These are phyloP conservation scores for Wickerhamomyces tratensis DNA, from an alignment of 805 yeast species.

Conservation along the genomic window DNA sequence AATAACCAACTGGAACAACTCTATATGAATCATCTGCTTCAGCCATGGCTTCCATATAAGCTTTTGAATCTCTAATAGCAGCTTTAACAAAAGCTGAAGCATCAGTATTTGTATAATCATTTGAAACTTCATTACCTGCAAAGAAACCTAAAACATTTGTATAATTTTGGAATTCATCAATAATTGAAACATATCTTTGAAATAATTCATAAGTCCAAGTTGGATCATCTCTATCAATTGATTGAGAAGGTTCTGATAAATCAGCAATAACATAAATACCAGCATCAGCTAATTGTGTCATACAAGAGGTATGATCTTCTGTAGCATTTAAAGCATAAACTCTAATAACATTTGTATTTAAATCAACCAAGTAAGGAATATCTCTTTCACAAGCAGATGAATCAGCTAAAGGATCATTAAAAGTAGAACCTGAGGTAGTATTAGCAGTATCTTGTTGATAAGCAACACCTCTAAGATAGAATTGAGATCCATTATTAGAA, in stretches of 20 bases:
- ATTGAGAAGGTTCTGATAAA: conserved; percentile 54
- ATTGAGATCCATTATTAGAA: conserved; percentile 71
- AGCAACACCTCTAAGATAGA: conserved; percentile 70
- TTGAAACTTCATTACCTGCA: conserved; percentile 82
- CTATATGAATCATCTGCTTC: conserved; percentile 44
- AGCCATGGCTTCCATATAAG: conserved; percentile 36
- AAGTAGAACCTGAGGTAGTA: conserved; percentile 32
- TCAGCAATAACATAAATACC: conserved; percentile 80
- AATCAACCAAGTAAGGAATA: conserved; percentile 54
- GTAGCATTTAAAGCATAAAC: conserved; percentile 66
- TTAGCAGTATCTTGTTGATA: conserved; percentile 63
- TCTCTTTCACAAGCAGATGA: conserved; percentile 56
- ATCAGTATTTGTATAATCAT: conserved; percentile 52
- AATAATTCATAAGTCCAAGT: conserved; percentile 53
- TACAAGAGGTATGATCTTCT: conserved; percentile 59
- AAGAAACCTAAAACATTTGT: conserved; percentile 73
- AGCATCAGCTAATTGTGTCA: conserved; percentile 56
- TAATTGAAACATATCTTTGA: conserved; percentile 59
- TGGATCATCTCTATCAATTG: conserved; percentile 57
- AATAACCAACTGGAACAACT: conserved; percentile 71
- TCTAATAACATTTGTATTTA: conserved; percentile 62
- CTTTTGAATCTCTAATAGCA: conserved; percentile 69
- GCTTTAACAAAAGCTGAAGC: conserved; percentile 81
- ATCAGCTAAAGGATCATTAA: conserved; percentile 67
- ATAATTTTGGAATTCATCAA: conserved; percentile 60